Evolutionary conservation across 2,329 filamentous ascomycete genomes (phyloP).

Genomic region (Neofusicoccum umdonicola): DNA sequence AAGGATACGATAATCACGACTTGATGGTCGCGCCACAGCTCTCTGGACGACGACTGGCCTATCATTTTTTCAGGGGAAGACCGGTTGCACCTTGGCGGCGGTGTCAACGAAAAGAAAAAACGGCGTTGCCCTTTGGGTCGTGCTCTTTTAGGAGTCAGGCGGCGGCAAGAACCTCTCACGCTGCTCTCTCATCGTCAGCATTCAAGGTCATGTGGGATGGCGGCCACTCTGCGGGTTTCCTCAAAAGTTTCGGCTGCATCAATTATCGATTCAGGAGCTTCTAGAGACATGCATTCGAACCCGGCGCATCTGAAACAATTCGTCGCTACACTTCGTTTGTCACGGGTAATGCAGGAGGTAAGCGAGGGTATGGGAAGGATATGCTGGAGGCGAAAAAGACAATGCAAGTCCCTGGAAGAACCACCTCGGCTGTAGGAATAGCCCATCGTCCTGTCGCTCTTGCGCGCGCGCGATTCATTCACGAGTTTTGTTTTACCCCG

Average conservation of each 20-base stretch:
- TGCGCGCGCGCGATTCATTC: not conserved
- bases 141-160: conserved; percentile 14
- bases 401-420: conserved; percentile 7
- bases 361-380: not conserved
- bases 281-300: conserved; percentile 18
- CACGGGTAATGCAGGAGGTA: conserved; percentile 6
- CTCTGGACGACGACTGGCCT: conserved; percentile 12
- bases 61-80: conserved; percentile 5
- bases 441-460: conserved; percentile 10
- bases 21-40: conserved; percentile 15
- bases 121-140: conserved; percentile 5
- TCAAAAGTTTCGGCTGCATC: conserved; percentile 11
- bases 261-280: conserved; percentile 16
- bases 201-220: conserved; percentile 7
- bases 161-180: conserved; percentile 9
- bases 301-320: conserved; percentile 18
- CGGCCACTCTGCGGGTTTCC: conserved; percentile 12
- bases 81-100: conserved; percentile 5
- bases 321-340: conserved; percentile 9
- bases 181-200: not conserved
- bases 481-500: not conserved
- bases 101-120: conserved; percentile 14
- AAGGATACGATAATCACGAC: conserved; percentile 18
- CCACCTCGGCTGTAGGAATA: not conserved
- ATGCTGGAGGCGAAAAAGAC: conserved; percentile 7